Conservation (phyloP, 352 stramenopile species). For the Phytophthora pini region DNA sequence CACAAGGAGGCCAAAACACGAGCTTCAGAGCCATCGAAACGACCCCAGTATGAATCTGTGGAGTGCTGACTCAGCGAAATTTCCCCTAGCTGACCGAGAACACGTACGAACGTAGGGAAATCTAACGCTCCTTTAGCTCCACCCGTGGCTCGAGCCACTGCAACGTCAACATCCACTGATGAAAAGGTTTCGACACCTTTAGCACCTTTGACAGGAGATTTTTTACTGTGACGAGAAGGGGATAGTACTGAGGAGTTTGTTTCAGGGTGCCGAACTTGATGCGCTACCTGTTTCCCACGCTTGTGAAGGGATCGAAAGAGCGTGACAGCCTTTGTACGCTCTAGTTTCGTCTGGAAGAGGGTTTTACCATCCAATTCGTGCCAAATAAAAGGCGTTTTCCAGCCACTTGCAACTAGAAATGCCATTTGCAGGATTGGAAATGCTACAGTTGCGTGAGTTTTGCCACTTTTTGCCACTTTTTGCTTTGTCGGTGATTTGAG, state of each 20-base stretch:
- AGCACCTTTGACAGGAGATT: constrained; percentile 20
- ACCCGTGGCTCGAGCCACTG: constrained; percentile 56
- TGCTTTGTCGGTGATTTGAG: constrained; percentile 22
- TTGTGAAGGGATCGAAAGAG: constrained; percentile 58
- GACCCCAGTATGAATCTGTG: constrained; percentile 48
- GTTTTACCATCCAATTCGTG: constrained; percentile 42
- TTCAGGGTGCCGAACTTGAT: constrained; percentile 10
- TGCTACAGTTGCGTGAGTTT: background rate
- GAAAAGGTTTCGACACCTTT: constrained; percentile 40
- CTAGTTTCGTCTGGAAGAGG: constrained; percentile 49
- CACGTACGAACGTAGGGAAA: constrained; percentile 51
- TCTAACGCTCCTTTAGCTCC: constrained; percentile 55
- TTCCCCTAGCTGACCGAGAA: constrained; percentile 44
- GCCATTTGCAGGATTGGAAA: constrained; percentile 58
- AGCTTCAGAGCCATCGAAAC: constrained; percentile 46
- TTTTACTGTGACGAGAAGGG: constrained; percentile 21
- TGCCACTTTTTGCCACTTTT: constrained; percentile 9
- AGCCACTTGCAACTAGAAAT: constrained; percentile 52
- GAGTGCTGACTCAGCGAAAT: constrained; percentile 30
- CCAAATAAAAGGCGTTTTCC: constrained; percentile 47
- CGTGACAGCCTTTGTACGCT: constrained; percentile 58
- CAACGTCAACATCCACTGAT: constrained; percentile 64
- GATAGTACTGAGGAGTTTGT: constrained; percentile 6
- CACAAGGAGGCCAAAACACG: constrained; percentile 56
- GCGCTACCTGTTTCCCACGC: constrained; percentile 19